Base-by-base conservation (phyloP, 176 grass and related monocot genomes). In the Leersia perrieri region DNA sequence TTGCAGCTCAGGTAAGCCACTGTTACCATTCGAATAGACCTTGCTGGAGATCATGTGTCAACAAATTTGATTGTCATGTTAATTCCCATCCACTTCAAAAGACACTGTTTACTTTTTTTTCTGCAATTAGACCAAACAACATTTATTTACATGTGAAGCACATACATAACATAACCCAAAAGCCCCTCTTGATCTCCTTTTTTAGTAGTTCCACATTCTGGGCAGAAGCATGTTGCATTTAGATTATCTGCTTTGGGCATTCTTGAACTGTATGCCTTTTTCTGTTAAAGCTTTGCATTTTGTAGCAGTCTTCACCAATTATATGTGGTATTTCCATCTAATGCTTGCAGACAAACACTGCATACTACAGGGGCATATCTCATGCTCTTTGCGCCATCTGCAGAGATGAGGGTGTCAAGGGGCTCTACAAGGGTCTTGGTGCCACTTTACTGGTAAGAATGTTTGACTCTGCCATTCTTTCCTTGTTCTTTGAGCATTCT, bases 391-490 rank as follows among this genome's bases (percentile, higher is more conserved):
- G 83, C 61, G 84, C 88, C 3, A 95, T 95, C 70, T 98, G 92
- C 75, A 93, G 92, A 95, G 92, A 98, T 58, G 95, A 98, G 77
- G 95, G 95, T 72, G 20, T 87, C 39, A 88, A 70, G 63, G 95
- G 92, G n/a, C 84, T 98, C 32, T 98, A 98, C 81, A 98, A 93
- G 86, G 95, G 95, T 84, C 88, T 98, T 77, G 95, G 95, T 63
- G 90, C 95, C 38, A 98, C 95, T 66, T 87, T 98, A 57, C 69
- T 98, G 53, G 95, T 98, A 89, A 33, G 73, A 60, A 66, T 35
- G 65, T 80, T 63, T 63, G 40, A 32, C 66, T 61, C 70, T 57
- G 67, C 42, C 34, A 63, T 75, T 10, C 35, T 58, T 30, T 72
- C 79, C 42, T 32, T 35, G 25, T 71, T 66, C 32, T 53, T 78